A percentile compares a stretch with the other conserved stretches of the same genome.
phyloP scores from a whole-genome alignment of 495 filamentous ascomycete species.

The Astrothelium macrocarpum region DNA sequence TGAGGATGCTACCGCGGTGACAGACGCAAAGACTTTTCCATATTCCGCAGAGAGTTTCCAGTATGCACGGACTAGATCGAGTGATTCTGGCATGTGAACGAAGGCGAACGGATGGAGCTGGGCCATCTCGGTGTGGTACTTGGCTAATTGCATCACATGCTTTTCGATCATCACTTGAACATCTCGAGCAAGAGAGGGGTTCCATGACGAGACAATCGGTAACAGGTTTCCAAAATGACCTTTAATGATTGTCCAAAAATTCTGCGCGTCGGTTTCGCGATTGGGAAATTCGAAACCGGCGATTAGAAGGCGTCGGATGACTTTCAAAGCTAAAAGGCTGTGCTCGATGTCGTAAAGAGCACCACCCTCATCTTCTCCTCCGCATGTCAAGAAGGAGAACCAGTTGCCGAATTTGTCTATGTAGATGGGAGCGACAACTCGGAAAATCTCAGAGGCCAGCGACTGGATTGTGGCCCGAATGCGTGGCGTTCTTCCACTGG shows the following conservation, averaged over 20 bases:
- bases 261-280: constrained; percentile 58
- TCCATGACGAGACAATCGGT: neutral
- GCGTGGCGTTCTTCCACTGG: constrained; percentile 61
- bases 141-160: constrained; percentile 79
- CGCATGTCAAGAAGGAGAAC: constrained; percentile 49
- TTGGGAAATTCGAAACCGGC: constrained; percentile 78
- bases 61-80: constrained; percentile 65
- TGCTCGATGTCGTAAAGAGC: constrained; percentile 57
- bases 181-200: constrained; percentile 26
- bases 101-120: constrained; percentile 67
- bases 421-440: constrained; percentile 68
- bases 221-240: constrained; percentile 48
- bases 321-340: constrained; percentile 67
- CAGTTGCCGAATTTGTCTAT: constrained; percentile 61
- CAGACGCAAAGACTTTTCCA: constrained; percentile 56
- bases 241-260: constrained; percentile 65
- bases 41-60: constrained; percentile 71
- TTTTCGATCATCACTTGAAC: constrained; percentile 55
- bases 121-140: constrained; percentile 81
- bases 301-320: constrained; percentile 68
- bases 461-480: constrained; percentile 63
- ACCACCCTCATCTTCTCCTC: constrained; percentile 46
- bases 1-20: constrained; percentile 11
- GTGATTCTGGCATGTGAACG: constrained; percentile 64
- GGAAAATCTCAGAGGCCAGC: constrained; percentile 68